Evolutionary conservation across 108 stramenopile species (phyloP), one percentile per base, ranked within the genome.

Genomic region (Cylindrotheca closterium): DNA sequence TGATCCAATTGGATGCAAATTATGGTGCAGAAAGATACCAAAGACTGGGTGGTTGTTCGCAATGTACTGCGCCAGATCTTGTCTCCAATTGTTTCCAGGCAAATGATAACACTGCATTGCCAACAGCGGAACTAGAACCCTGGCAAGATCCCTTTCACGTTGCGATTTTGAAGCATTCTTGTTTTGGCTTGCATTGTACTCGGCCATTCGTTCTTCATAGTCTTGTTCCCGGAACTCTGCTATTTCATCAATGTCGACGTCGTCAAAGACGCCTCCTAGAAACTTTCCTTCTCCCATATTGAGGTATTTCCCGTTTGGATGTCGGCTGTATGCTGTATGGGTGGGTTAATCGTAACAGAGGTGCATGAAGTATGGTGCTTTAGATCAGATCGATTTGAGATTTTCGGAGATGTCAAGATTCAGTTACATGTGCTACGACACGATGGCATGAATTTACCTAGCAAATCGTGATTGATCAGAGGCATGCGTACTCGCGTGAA

Each of bases 21-120:
- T 47, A 58, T 88, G 84, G 45, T 75, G 68, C 37, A 63, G 72
- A 46, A 76, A 88, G 0, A 85, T 68, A 5, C 84, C 82, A 60
- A 88, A 74, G 4, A 88, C 8, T 0, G 81, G 79, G 56, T 88
- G 87, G 30, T 80, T 85, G 55, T 88, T 88, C 21, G 48, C 59
- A 30, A 81, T 56, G 27, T 80, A 88, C 54, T 83, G 82, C 0
- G 69, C 4, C 77, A 75, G 78, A 48, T 88, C 87, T 24, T 77
- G 60, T 10, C 64, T 58, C 67, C 69, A 83, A 47, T 42, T 70
- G 29, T 76, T 71, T 25, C 71, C 71, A 48, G 70, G 74, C 30
- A 84, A 60, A 46, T 84, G 83, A 65, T 78, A 79, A 45, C 74
- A 53, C 47, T 84, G 79, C 2, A 45, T 46, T 4, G 85, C 82